phyloP scores from a whole-genome alignment of 768 basidiomycete genomes.

The Boletus subparvulus region DNA sequence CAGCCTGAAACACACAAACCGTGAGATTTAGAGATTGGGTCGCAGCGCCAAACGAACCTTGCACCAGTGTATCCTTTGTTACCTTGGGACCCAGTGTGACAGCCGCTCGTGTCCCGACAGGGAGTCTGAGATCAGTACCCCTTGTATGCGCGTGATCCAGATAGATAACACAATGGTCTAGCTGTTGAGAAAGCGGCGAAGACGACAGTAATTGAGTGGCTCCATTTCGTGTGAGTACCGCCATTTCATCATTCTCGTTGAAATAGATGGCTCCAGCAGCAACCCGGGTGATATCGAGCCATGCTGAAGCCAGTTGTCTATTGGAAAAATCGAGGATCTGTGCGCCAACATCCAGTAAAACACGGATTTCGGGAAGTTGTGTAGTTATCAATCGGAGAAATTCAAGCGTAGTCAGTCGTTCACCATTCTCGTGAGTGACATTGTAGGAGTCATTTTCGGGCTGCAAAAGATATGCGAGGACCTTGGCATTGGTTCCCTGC shows the following conservation, averaged over 20 bases:
- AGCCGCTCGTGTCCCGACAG: constrained; percentile 29
- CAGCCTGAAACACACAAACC: constrained; percentile 34
- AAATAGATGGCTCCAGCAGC: constrained; percentile 28
- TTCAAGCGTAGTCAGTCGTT: neutral
- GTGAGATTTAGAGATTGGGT: neutral
- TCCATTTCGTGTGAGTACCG: constrained; percentile 25
- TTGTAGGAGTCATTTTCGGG: constrained; percentile 17
- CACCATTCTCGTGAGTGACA: neutral
- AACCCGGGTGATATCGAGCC: constrained; percentile 33
- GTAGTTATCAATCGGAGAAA: constrained; percentile 29
- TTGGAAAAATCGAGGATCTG: constrained; percentile 53
- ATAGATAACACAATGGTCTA: constrained; percentile 34
- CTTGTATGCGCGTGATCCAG: constrained; percentile 40
- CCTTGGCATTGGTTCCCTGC: constrained; percentile 42
- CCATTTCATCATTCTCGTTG: constrained; percentile 28
- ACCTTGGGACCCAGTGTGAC: constrained; percentile 38
- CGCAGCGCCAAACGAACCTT: constrained; percentile 25
- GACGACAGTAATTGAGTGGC: constrained; percentile 11
- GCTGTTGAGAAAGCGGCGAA: constrained; percentile 28
- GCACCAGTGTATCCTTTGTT: constrained; percentile 35
- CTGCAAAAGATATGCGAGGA: constrained; percentile 28
- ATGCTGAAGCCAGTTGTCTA: constrained; percentile 35
- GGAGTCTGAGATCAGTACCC: constrained; percentile 38
- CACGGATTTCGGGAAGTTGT: constrained; percentile 38
- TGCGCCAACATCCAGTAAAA: constrained; percentile 54